Percentiles rank a stretch among this genome's conserved stretches.
Evolutionary conservation across 129 eudicot genomes (phyloP).

Genomic region (Helianthus tuberosus): DNA sequence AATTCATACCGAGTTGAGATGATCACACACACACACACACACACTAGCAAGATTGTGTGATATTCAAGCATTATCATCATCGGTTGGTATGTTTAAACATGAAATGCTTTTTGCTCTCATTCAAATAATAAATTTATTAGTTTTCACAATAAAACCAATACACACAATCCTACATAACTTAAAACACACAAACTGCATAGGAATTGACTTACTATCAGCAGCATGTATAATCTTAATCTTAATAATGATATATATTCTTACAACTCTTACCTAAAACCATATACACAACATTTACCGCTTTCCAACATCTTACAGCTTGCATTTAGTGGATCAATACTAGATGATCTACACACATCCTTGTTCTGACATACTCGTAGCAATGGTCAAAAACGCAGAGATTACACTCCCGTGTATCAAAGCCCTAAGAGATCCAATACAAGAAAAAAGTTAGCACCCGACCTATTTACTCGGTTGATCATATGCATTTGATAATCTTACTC

Average conservation of each 20-base stretch:
- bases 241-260: slow-evolving; percentile 13
- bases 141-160: slow-evolving; percentile 21
- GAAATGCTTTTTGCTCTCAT: slow-evolving; percentile 14
- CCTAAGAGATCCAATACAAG: slow-evolving; percentile 36
- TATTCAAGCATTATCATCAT: slow-evolving; percentile 8
- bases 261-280: slow-evolving; percentile 22
- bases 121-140: slow-evolving; percentile 29
- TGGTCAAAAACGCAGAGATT: slow-evolving; percentile 77
- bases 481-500: slow-evolving; percentile 64
- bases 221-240: slow-evolving; percentile 17
- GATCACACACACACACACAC: too few relatives aligned
- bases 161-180: slow-evolving; percentile 27
- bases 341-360: slow-evolving; percentile 83
- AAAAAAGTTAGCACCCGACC: neutral
- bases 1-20: too few relatives aligned
- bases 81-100: neutral
- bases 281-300: slow-evolving; percentile 14
- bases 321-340: slow-evolving; percentile 1
- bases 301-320: slow-evolving; percentile 2
- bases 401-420: slow-evolving; percentile 86
- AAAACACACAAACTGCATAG: slow-evolving; percentile 25
- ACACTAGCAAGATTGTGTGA: neutral
- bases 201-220: slow-evolving; percentile 25
- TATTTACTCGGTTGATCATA: neutral
- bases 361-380: slow-evolving; percentile 88